phyloP scores from a whole-genome alignment of 2,329 filamentous ascomycete species.

The Neonectria coccinea region DNA sequence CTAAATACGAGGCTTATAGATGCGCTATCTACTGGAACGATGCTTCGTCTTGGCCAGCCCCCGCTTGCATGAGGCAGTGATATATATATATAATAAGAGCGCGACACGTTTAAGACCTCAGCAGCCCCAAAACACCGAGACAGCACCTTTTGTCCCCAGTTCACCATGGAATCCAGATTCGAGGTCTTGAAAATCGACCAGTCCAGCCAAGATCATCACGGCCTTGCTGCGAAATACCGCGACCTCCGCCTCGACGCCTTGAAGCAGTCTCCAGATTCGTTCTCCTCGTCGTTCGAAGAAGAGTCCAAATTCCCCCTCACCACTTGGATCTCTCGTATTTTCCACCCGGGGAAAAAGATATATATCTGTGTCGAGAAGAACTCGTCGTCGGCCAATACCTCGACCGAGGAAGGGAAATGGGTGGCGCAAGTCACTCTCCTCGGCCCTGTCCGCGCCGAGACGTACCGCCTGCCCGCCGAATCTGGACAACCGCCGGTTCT shows the following conservation, averaged over 20 bases:
- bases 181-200: neutral
- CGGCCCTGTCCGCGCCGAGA: neutral
- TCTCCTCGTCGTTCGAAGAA: constrained; percentile 15
- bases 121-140: neutral
- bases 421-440: constrained; percentile 13
- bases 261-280: constrained; percentile 8
- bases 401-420: neutral
- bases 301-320: constrained; percentile 5
- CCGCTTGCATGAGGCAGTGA: too few relatives aligned
- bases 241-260: constrained; percentile 16
- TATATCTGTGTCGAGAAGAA: constrained; percentile 12
- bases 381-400: neutral
- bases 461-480: constrained; percentile 1
- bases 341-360: neutral
- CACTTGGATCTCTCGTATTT: constrained; percentile 8
- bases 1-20: too few relatives aligned
- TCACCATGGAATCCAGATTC: neutral
- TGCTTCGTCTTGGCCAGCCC: too few relatives aligned
- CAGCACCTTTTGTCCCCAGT: too few relatives aligned
- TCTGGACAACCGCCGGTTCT: constrained; percentile 5
- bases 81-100: neutral
- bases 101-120: neutral
- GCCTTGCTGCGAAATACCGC: constrained; percentile 5
- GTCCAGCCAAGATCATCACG: neutral
- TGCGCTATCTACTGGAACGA: too few relatives aligned